Evolutionary conservation across 225 moss, liverwort and hornwort genomes (phyloP).

Genomic region (Pseudisothecium myosuroides): DNA sequence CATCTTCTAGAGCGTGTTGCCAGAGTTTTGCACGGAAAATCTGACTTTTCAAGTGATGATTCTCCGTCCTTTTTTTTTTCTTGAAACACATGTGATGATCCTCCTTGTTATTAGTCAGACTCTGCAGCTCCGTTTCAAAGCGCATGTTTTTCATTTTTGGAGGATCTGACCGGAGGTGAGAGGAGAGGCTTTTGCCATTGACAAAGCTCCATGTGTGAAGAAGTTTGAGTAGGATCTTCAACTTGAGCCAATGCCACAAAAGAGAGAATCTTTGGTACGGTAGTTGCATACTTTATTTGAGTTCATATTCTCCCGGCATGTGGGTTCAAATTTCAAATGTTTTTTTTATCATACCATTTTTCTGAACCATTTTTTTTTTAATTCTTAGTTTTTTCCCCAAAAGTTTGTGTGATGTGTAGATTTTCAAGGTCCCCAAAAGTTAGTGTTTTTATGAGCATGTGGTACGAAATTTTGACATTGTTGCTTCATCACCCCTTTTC

Average conservation of each 20-base stretch:
- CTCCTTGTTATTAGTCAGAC: neutral
- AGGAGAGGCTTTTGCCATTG: neutral
- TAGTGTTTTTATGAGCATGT: no score
- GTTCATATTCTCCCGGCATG: neutral
- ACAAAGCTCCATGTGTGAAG: neutral
- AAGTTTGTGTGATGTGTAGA: neutral
- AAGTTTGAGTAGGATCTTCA: no score
- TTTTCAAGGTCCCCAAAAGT: neutral
- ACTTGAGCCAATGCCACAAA: neutral
- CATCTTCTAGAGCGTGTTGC: neutral
- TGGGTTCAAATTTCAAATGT: neutral
- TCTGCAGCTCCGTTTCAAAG: neutral
- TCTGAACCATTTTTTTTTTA: no score
- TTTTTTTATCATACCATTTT: neutral
- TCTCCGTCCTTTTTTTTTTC: no score
- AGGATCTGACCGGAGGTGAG: no score
- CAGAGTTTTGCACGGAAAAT: neutral
- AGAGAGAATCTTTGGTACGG: no score
- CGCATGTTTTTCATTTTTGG: neutral
- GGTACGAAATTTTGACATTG: fast-evolving
- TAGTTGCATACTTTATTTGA: no score
- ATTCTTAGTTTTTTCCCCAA: neutral
- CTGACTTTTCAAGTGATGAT: neutral
- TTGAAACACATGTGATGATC: no score
- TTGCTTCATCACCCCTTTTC: neutral